phyloP scores from a whole-genome alignment of 2,329 filamentous ascomycete species.

The Beauveria rudraprayagi region DNA sequence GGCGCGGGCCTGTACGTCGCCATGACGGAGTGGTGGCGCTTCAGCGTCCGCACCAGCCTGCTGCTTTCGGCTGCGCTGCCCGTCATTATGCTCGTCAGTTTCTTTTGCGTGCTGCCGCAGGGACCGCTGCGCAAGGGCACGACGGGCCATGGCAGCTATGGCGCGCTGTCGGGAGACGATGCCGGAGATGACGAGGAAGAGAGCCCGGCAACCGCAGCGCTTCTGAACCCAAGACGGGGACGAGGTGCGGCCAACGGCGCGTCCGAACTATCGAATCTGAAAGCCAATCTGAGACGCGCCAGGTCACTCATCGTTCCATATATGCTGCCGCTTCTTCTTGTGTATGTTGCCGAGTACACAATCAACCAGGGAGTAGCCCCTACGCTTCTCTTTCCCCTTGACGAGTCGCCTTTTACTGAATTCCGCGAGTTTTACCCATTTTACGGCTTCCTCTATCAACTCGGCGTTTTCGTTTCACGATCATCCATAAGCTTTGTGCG shows the following conservation, averaged over 20 bases:
- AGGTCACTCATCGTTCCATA: slow-evolving; percentile 64
- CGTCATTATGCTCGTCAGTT: slow-evolving; percentile 73
- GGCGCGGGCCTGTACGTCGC: slow-evolving; percentile 84
- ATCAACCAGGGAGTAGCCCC: slow-evolving; percentile 94
- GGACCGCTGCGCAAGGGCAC: slow-evolving; percentile 48
- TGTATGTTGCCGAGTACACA: slow-evolving; percentile 94
- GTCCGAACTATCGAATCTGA: slow-evolving; percentile 28
- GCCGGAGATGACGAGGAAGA: slow-evolving; percentile 29
- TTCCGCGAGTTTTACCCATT: slow-evolving; percentile 89
- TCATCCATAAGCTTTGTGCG: slow-evolving; percentile 84
- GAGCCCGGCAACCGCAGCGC: slow-evolving; percentile 37
- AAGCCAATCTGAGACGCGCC: slow-evolving; percentile 55
- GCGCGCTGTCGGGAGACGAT: slow-evolving; percentile 38
- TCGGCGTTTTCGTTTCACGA: slow-evolving; percentile 89
- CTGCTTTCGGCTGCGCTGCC: slow-evolving; percentile 74
- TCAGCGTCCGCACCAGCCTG: slow-evolving; percentile 67
- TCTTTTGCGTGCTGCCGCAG: slow-evolving; percentile 72
- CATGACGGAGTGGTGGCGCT: slow-evolving; percentile 69
- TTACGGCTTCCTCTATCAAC: slow-evolving; percentile 90
- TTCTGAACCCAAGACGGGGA: slow-evolving; percentile 38
- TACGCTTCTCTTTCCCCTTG: slow-evolving; percentile 77
- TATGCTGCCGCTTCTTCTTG: slow-evolving; percentile 85
- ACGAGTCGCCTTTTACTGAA: slow-evolving; percentile 66
- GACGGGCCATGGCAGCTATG: slow-evolving; percentile 40
- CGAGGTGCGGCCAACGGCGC: slow-evolving; percentile 24